These are phyloP conservation scores for Boletus sp. DNA, from an alignment of 768 basidiomycete species.

Conservation along the genomic window DNA sequence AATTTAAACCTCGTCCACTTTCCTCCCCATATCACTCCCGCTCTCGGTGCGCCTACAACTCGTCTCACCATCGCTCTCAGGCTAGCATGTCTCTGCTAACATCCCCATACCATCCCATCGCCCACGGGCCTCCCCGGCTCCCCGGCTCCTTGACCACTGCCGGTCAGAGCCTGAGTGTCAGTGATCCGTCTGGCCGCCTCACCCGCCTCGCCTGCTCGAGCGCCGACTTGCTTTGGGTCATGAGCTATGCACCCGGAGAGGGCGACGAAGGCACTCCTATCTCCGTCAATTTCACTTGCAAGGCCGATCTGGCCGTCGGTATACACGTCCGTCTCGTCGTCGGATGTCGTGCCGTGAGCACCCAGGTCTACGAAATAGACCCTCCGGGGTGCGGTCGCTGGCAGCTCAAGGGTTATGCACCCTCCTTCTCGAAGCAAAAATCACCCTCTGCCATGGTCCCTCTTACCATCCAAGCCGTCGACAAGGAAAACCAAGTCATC, in stretches of 20 bases:
- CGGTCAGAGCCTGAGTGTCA: constrained; percentile 6
- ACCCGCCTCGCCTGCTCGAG: constrained; percentile 44
- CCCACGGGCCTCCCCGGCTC: not conserved
- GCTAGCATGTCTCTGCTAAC: constrained; percentile 3
- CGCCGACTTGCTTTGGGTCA: constrained; percentile 58
- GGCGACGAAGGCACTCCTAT: constrained; percentile 65
- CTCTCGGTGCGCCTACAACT: not conserved
- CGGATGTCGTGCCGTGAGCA: constrained; percentile 64
- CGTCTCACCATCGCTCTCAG: not conserved
- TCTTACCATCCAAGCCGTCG: constrained; percentile 63
- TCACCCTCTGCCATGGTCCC: constrained; percentile 44
- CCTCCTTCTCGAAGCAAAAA: constrained; percentile 45
- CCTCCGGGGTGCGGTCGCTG: constrained; percentile 49
- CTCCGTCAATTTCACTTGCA: constrained; percentile 50
- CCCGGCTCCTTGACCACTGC: constrained; percentile 8
- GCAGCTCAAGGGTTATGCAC: constrained; percentile 65
- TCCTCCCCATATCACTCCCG: not conserved
- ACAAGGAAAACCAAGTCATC: constrained; percentile 49
- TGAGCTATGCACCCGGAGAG: constrained; percentile 61
- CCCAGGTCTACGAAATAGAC: constrained; percentile 58
- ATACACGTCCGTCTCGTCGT: constrained; percentile 75
- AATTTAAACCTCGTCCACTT: constrained; percentile 26
- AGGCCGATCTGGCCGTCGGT: constrained; percentile 18
- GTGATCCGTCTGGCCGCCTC: constrained; percentile 6
- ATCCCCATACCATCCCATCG: not conserved